These are phyloP conservation scores for Penicillium verrucosum DNA, from an alignment of 2,329 filamentous ascomycete genomes.

Conservation along the genomic window DNA sequence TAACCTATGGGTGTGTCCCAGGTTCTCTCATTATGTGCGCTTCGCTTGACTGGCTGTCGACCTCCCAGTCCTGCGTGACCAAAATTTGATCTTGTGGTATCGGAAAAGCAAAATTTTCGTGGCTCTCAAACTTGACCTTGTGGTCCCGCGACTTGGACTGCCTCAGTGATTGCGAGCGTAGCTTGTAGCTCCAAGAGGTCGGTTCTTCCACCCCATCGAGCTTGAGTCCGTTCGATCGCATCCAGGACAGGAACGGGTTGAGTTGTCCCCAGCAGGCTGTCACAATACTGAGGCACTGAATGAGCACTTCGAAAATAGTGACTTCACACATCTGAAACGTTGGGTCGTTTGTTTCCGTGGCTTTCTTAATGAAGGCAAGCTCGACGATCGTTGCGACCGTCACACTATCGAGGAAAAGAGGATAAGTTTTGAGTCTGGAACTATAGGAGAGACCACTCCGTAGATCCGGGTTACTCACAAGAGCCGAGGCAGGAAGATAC, in stretches of 20 bases:
- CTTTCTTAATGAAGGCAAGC: slow-evolving; percentile 11
- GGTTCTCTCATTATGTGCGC: slow-evolving; percentile 2
- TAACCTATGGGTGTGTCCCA: background rate
- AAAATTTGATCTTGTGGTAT: slow-evolving; percentile 4
- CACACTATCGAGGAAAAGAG: slow-evolving; percentile 8
- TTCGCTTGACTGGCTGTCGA: slow-evolving; percentile 12
- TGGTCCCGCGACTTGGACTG: background rate
- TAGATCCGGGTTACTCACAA: slow-evolving; percentile 12
- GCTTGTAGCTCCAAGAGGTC: slow-evolving; percentile 4
- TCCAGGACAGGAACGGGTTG: slow-evolving; percentile 21
- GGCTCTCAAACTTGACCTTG: background rate
- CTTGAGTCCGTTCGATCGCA: slow-evolving; percentile 7
- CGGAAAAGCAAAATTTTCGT: background rate
- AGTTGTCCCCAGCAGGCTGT: slow-evolving; percentile 25
- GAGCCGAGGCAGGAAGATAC: slow-evolving; percentile 22
- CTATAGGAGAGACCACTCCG: background rate
- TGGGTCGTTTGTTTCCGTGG: slow-evolving; percentile 13
- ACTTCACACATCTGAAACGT: slow-evolving; percentile 19
- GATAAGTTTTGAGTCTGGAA: background rate
- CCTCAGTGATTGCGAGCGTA: slow-evolving; percentile 5
- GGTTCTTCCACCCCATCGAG: slow-evolving; percentile 13
- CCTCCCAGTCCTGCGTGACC: slow-evolving; percentile 14
- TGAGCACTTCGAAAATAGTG: slow-evolving; percentile 16
- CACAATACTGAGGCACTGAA: slow-evolving; percentile 26
- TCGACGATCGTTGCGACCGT: slow-evolving; percentile 13